Conservation (phyloP, 768 basidiomycete genomes). For the Trametes coccinea region DNA sequence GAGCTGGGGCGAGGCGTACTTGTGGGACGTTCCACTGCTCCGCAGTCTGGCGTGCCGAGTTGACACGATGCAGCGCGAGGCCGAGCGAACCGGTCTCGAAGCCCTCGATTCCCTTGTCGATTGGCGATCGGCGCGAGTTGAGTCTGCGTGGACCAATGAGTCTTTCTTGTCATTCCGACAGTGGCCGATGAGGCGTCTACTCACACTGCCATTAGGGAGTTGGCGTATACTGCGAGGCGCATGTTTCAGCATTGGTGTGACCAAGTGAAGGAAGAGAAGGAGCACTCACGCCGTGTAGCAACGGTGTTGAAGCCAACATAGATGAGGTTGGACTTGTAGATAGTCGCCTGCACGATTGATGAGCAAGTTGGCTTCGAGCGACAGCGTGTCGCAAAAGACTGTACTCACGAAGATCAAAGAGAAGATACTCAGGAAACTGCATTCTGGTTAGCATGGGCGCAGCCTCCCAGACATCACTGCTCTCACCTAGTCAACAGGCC, state of each 20-base stretch:
- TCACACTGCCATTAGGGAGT: neutral
- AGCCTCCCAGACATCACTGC: neutral
- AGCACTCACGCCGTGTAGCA: neutral
- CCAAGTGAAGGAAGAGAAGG: no score
- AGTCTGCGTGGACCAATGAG: neutral
- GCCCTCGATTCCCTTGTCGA: slow-evolving; percentile 7
- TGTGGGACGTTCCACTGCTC: no score
- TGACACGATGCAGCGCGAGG: neutral
- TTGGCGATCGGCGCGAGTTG: slow-evolving; percentile 2
- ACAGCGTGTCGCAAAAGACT: neutral
- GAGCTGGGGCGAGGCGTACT: no score
- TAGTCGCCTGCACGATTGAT: no score
- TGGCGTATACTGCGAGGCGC: neutral
- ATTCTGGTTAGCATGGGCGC: neutral
- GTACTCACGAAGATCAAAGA: neutral
- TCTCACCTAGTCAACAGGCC: neutral
- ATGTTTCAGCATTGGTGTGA: neutral
- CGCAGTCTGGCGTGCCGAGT: no score
- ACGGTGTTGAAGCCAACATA: neutral
- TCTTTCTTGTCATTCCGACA: no score
- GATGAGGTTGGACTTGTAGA: neutral
- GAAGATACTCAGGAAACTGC: neutral
- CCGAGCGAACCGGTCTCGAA: slow-evolving; percentile 5
- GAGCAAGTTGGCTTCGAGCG: no score
- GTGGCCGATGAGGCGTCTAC: no score